These are phyloP conservation scores for Drosera spatulata DNA, from an alignment of 179 eudicot species.

Conservation along the genomic window DNA sequence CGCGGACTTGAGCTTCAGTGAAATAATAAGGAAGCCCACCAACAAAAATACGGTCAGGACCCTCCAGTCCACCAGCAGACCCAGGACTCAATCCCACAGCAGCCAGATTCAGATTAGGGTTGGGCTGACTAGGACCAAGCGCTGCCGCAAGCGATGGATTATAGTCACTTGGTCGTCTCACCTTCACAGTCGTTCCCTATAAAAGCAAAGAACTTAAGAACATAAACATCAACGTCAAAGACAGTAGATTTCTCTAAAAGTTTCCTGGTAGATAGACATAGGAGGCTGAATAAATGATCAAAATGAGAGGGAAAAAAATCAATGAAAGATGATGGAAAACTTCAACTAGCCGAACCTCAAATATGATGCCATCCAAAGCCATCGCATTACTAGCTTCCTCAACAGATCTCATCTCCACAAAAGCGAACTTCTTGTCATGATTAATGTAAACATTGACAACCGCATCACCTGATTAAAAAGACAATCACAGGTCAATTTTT, in stretches of 20 bases:
- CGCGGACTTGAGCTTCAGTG: conserved; percentile 87
- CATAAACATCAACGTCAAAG: background rate
- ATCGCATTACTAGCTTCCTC: conserved; percentile 99
- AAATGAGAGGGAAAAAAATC: background rate
- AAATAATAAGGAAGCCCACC: conserved; percentile 97
- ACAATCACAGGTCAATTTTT: background rate
- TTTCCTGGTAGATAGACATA: background rate
- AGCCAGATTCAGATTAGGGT: conserved; percentile 73
- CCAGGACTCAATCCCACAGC: conserved; percentile 94
- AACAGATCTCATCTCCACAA: conserved; percentile 80
- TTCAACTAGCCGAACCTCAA: conserved; percentile 44
- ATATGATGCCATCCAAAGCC: conserved; percentile 90
- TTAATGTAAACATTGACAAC: conserved; percentile 47
- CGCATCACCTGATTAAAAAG: conserved; percentile 15
- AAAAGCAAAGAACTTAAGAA: conserved; percentile 3
- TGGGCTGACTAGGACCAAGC: conserved; percentile 96
- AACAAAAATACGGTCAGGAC: conserved; percentile 94
- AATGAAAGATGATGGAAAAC: background rate
- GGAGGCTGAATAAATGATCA: background rate
- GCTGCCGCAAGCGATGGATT: conserved; percentile 81
- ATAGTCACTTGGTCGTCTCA: conserved; percentile 72
- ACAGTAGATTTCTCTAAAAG: no score
- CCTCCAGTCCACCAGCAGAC: conserved; percentile 95
- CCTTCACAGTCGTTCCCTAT: conserved; percentile 87
- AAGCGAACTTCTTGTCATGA: conserved; percentile 45